These are phyloP conservation scores for Fragilaria radians DNA, from an alignment of 108 stramenopile genomes.

Conservation along the genomic window DNA sequence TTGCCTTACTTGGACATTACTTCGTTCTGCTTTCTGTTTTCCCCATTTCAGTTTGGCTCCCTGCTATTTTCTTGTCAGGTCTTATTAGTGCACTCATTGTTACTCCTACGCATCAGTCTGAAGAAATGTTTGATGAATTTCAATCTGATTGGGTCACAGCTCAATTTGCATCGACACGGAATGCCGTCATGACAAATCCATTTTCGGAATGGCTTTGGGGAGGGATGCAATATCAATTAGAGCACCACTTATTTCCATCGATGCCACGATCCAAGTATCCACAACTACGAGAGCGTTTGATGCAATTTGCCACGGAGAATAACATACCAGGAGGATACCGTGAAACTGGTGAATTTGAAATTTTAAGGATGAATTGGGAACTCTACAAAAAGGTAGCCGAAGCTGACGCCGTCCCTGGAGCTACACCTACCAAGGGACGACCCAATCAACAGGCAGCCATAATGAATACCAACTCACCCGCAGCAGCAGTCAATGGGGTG, in stretches of 20 bases:
- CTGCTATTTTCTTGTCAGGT: constrained; percentile 82
- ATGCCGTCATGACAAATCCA: constrained; percentile 78
- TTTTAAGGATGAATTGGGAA: constrained; percentile 81
- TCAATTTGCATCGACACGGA: constrained; percentile 87
- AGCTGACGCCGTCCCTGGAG: constrained; percentile 65
- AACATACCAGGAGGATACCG: constrained; percentile 82
- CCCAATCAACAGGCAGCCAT: constrained; percentile 72
- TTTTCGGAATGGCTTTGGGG: constrained; percentile 91
- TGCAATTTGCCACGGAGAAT: constrained; percentile 84
- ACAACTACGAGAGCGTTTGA: constrained; percentile 59
- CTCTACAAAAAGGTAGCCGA: constrained; percentile 67
- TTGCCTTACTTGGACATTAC: constrained; percentile 72
- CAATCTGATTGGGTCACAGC: constrained; percentile 87
- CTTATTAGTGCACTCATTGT: constrained; percentile 86
- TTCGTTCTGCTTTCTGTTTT: constrained; percentile 62
- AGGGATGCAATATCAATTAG: constrained; percentile 94
- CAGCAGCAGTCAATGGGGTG: too few species aligned
- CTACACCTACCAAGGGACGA: constrained; percentile 66
- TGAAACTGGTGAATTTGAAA: constrained; percentile 77
- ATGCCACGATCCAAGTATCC: constrained; percentile 90
- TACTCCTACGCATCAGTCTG: constrained; percentile 90
- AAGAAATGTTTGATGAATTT: constrained; percentile 82
- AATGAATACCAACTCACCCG: constrained; percentile 20
- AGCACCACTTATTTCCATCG: constrained; percentile 94
- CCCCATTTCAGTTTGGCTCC: constrained; percentile 69